These are phyloP conservation scores for Beauveria brongniartii DNA, from an alignment of 2,329 filamentous ascomycete genomes.

Conservation along the genomic window DNA sequence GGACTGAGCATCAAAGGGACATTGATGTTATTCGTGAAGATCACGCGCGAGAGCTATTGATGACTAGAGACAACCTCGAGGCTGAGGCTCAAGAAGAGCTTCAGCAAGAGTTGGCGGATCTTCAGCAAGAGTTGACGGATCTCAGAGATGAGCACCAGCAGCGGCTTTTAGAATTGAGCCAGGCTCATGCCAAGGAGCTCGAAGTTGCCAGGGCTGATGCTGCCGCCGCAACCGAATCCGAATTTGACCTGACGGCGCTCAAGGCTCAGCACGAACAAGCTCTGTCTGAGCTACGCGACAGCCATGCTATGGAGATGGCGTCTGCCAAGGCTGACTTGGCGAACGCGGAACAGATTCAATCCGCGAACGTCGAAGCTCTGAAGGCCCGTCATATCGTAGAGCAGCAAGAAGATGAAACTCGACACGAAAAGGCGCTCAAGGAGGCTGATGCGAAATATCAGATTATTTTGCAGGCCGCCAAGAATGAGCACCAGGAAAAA, in stretches of 20 bases:
- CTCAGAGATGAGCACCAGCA: constrained; percentile 43
- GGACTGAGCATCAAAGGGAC: constrained; percentile 45
- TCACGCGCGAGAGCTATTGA: constrained; percentile 32
- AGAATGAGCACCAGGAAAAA: constrained; percentile 28
- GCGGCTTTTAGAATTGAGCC: constrained; percentile 36
- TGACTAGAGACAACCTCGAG: constrained; percentile 32
- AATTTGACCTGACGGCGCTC: neutral
- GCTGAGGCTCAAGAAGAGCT: neutral
- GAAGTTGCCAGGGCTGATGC: constrained; percentile 29
- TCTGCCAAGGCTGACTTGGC: constrained; percentile 29
- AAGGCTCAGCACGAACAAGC: constrained; percentile 45
- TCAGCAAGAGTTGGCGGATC: neutral
- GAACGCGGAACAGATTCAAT: neutral
- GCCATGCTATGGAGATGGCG: constrained; percentile 33
- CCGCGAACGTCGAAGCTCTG: neutral
- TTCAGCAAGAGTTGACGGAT: neutral
- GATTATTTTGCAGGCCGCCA: constrained; percentile 22
- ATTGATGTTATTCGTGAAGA: constrained; percentile 33
- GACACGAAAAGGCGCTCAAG: constrained; percentile 42
- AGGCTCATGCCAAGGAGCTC: constrained; percentile 31
- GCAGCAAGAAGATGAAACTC: constrained; percentile 20
- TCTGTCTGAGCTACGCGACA: constrained; percentile 33
- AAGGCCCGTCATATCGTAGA: constrained; percentile 2
- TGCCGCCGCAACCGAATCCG: neutral
- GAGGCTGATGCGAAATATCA: constrained; percentile 26